A percentile compares a stretch with the other conserved stretches of the same genome.
Evolutionary conservation across 441 rosid genomes (phyloP).

Genomic region (Pelargonium myrrhifolium): DNA sequence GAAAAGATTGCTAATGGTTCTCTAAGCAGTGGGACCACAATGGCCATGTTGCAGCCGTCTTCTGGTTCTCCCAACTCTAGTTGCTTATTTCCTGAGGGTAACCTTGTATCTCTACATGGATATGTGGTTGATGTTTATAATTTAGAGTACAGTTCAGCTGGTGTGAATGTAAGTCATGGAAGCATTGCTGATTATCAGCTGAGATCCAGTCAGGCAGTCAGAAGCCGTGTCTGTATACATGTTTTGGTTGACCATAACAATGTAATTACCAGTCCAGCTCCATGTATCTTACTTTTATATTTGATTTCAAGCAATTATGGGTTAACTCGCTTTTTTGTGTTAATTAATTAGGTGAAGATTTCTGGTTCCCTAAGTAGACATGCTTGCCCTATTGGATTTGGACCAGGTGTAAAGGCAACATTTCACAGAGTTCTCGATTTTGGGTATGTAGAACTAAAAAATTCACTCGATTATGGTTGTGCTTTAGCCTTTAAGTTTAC

Average conservation of each 20-base stretch:
- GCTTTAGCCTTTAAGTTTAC: conserved; percentile 3
- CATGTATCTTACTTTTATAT: conserved; percentile 7
- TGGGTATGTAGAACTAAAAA: conserved; percentile 35
- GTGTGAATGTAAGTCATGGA: conserved; percentile 23
- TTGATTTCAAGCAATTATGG: conserved; percentile 13
- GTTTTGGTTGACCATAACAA: conserved; percentile 44
- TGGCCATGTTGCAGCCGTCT: conserved; percentile 16
- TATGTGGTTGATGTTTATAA: conserved; percentile 46
- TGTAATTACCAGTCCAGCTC: conserved; percentile 34
- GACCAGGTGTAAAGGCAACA: conserved; percentile 62
- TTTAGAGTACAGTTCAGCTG: conserved; percentile 25
- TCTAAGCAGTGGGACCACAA: conserved; percentile 15
- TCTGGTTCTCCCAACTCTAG: conserved; percentile 26
- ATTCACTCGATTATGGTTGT: conserved; percentile 7
- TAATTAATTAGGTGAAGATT: conserved; percentile 47
- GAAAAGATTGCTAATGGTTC: conserved; percentile 27
- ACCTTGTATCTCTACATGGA: conserved; percentile 47
- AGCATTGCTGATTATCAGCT: conserved; percentile 22
- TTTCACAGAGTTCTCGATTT: conserved; percentile 60
- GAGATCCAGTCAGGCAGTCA: conserved; percentile 25
- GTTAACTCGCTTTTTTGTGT: conserved; percentile 19
- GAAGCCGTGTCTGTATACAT: conserved; percentile 37
- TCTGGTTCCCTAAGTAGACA: conserved; percentile 47
- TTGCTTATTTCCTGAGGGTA: conserved; percentile 54
- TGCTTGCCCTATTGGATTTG: conserved; percentile 63